These are phyloP conservation scores for Pontederia crassipes DNA, from an alignment of 176 grass and related monocot genomes.

Conservation along the genomic window DNA sequence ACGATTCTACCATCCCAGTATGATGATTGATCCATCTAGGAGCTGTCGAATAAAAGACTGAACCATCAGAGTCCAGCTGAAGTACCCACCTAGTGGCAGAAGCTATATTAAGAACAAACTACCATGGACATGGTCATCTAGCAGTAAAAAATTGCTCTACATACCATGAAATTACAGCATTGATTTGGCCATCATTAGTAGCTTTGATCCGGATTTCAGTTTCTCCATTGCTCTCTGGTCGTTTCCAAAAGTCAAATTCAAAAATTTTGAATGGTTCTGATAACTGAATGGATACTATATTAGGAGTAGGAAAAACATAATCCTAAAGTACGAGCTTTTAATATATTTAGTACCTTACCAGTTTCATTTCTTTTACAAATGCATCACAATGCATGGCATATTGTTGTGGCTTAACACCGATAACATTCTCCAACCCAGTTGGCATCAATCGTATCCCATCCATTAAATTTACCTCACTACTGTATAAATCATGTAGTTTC, in stretches of 20 bases:
- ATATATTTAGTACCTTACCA: conserved; percentile 36
- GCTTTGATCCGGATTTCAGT: conserved; percentile 44
- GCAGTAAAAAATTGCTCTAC: conserved; percentile 2
- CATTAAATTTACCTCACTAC: conserved; percentile 46
- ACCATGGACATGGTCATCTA: not conserved
- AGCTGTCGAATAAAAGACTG: conserved; percentile 83
- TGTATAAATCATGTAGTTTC: conserved; percentile 84
- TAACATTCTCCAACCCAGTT: conserved; percentile 26
- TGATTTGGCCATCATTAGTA: conserved; percentile 40
- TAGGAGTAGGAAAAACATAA: conserved; percentile 27
- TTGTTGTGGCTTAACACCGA: conserved; percentile 60
- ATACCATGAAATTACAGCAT: conserved; percentile 95
- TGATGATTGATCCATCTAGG: conserved; percentile 55
- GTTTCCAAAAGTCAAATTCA: conserved; percentile 92
- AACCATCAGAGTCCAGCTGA: conserved; percentile 68
- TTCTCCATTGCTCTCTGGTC: conserved; percentile 68
- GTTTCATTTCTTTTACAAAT: conserved; percentile 49
- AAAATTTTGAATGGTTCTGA: conserved; percentile 98
- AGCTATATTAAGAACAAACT: not conserved
- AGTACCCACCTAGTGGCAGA: conserved; percentile 76
- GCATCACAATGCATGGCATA: conserved; percentile 87
- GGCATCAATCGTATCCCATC: conserved; percentile 70
- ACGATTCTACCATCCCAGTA: conserved; percentile 15
- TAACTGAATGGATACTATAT: conserved; percentile 45
- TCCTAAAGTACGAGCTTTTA: conserved; percentile 1